Conservation (phyloP, 768 basidiomycete species). For the Clitopilus passeckerianus region DNA sequence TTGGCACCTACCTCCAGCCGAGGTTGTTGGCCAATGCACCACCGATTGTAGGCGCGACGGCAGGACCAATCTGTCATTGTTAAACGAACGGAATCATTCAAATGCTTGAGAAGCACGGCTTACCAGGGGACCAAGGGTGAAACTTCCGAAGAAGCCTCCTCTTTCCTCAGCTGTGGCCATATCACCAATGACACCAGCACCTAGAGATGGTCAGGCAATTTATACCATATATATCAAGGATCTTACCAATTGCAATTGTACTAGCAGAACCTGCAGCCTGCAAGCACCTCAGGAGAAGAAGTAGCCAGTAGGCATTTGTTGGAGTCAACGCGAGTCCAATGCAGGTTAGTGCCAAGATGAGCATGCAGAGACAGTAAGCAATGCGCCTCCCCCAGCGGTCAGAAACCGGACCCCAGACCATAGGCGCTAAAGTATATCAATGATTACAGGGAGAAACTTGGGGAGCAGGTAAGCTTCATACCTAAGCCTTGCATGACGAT, state of each 20-base stretch:
- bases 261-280: constrained; percentile 80
- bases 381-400: constrained; percentile 63
- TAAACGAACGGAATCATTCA: constrained; percentile 4
- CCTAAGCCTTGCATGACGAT: constrained; percentile 65
- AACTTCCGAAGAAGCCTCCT: constrained; percentile 70
- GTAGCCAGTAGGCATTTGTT: constrained; percentile 65
- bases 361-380: constrained; percentile 57
- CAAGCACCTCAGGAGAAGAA: constrained; percentile 74
- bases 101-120: not conserved
- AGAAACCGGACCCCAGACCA: constrained; percentile 69
- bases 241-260: constrained; percentile 65
- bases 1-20: constrained; percentile 53
- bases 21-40: constrained; percentile 52
- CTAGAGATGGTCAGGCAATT: constrained; percentile 20
- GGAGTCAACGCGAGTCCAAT: constrained; percentile 50
- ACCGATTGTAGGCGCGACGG: constrained; percentile 54
- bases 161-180: constrained; percentile 70
- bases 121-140: constrained; percentile 61
- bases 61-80: constrained; percentile 46
- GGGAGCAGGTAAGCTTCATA: constrained; percentile 19
- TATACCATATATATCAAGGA: not conserved
- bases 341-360: constrained; percentile 61
- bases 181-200: constrained; percentile 76
- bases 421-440: constrained; percentile 37
- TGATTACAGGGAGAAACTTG: not conserved